These are phyloP conservation scores for Ophiocordyceps robertsii DNA, from an alignment of 2,329 filamentous ascomycete species.

Conservation along the genomic window DNA sequence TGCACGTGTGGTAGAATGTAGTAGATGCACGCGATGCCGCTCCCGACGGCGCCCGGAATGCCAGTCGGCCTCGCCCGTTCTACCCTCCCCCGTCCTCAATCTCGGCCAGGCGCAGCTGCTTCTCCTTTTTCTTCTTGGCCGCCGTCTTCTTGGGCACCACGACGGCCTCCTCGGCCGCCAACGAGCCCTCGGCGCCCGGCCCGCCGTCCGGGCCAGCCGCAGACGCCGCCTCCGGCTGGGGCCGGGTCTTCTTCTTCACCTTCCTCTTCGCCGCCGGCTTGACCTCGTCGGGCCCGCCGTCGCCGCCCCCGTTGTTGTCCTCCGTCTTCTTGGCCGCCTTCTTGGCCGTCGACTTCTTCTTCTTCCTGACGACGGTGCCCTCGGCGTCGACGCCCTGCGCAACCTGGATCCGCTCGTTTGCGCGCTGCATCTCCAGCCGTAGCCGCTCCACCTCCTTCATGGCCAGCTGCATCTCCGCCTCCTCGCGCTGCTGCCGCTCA, in stretches of 20 bases:
- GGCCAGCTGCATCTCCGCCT: slow-evolving; percentile 78
- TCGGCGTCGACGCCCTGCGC: slow-evolving; percentile 55
- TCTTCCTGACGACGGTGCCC: slow-evolving; percentile 52
- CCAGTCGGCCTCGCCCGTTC: neutral
- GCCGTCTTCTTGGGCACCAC: slow-evolving; percentile 33
- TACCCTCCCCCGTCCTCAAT: slow-evolving; percentile 12
- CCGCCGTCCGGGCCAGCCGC: neutral
- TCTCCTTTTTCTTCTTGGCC: slow-evolving; percentile 25
- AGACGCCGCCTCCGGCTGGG: neutral
- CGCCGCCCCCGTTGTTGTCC: slow-evolving; percentile 8
- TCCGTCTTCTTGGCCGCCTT: slow-evolving; percentile 14
- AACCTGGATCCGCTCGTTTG: slow-evolving; percentile 60
- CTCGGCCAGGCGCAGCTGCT: slow-evolving; percentile 11
- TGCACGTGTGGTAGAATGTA: too few species aligned
- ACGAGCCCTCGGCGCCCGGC: neutral
- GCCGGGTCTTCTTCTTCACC: slow-evolving; percentile 12
- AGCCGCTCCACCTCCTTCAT: slow-evolving; percentile 80
- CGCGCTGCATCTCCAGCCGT: slow-evolving; percentile 78
- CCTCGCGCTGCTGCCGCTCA: slow-evolving; percentile 59
- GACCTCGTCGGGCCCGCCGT: slow-evolving; percentile 12
- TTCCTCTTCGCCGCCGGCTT: slow-evolving; percentile 39
- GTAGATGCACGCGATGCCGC: too few species aligned
- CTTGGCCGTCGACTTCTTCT: slow-evolving; percentile 51
- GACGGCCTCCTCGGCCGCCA: slow-evolving; percentile 3
- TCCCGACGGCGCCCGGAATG: too few species aligned